Conservation (phyloP, 305 asterid species). For the Solanum hybrid region DNA sequence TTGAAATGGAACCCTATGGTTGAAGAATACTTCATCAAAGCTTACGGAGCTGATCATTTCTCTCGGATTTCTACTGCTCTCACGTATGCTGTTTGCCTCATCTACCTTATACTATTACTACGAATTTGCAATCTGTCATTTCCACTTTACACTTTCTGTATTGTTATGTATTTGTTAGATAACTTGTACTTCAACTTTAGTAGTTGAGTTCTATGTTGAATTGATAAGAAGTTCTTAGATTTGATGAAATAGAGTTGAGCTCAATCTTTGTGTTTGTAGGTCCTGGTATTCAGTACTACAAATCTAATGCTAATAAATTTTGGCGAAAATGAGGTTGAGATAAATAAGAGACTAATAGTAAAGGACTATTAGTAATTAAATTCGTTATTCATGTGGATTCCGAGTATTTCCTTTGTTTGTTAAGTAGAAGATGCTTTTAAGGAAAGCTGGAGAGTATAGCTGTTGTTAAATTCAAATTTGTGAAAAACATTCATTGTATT, state of each 20-base stretch:
- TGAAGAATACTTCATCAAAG: slow-evolving; percentile 61
- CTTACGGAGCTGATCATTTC: slow-evolving; percentile 73
- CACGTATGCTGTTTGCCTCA: slow-evolving; percentile 27
- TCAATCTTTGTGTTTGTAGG: background rate
- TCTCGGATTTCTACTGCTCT: slow-evolving; percentile 60
- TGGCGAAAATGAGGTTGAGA: background rate
- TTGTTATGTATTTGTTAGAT: background rate
- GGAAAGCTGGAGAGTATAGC: background rate
- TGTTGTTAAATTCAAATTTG: background rate
- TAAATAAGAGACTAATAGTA: background rate
- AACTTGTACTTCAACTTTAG: background rate
- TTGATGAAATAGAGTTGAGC: background rate
- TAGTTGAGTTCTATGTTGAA: background rate
- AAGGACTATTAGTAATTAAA: background rate
- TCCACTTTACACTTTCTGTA: background rate
- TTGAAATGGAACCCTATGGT: slow-evolving; percentile 68
- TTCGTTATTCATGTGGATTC: background rate
- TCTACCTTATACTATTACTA: background rate
- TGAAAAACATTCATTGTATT: background rate
- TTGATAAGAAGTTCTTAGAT: background rate
- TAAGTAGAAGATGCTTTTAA: background rate
- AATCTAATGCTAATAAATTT: background rate
- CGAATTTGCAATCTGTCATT: background rate
- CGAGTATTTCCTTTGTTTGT: background rate
- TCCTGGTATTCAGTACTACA: background rate